A percentile compares a stretch with the other conserved stretches of the same genome.
These are phyloP conservation scores for Neurospora crassa DNA, from an alignment of 2,329 filamentous ascomycete species.

Conservation along the genomic window DNA sequence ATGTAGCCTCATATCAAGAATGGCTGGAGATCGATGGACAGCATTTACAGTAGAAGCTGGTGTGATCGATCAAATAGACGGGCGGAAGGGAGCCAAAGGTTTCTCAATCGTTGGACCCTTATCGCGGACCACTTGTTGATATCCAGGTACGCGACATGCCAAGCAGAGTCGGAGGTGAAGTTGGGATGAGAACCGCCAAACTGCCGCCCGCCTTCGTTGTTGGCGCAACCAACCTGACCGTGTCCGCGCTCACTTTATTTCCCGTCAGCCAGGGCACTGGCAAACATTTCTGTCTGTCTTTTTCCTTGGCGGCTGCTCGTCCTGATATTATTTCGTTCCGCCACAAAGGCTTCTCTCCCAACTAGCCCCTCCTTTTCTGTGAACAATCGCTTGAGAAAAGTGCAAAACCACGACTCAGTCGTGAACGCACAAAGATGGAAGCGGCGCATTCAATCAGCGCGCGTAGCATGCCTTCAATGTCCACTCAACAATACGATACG, in stretches of 20 bases:
- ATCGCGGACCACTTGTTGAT: background rate
- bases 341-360: background rate
- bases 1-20: background rate
- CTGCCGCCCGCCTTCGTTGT: background rate
- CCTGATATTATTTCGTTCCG: background rate
- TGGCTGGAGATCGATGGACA: background rate
- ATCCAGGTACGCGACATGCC: background rate
- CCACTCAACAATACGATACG: constrained; percentile 1
- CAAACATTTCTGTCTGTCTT: background rate
- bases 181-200: background rate
- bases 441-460: background rate
- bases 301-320: background rate
- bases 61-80: background rate
- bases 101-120: background rate
- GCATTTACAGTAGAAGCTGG: background rate
- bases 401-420: background rate
- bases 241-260: background rate
- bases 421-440: background rate
- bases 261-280: background rate
- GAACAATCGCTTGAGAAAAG: background rate
- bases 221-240: background rate
- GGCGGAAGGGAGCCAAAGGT: background rate
- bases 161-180: background rate
- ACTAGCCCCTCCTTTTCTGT: background rate
- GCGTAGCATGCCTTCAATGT: background rate